Base-by-base conservation (phyloP, 768 basidiomycete genomes). In the Zangia roseola region DNA sequence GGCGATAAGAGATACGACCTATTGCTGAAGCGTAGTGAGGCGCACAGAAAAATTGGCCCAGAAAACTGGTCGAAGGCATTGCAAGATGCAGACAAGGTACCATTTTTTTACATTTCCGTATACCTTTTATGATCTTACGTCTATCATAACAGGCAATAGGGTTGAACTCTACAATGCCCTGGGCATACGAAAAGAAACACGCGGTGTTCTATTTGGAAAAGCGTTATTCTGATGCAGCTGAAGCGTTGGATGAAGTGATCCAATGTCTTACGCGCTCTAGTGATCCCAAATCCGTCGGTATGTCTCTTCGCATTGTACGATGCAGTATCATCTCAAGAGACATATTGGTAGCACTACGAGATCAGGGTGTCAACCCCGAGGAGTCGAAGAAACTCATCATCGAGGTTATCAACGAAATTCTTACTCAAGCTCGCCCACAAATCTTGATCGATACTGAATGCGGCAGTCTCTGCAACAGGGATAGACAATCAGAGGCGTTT, bases 131-230 rank as follows among this genome's bases (percentile, higher is more conserved):
- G 21, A 39, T 14, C 17, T 2, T 19, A 30, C 24, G 3, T 5
- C n/a, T 9, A 21, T 14, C 25, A 13, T 45, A 16, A 8, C 16
- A 60, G 59, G 59, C 59, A 10, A 40, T 60, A 36, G 33, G 2
- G 31, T 23, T 61, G 1, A 42, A 60, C 17, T 49, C 4, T 0
- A 57, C 59, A 3, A n/a, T n/a, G n/a, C 59, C 54, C 4, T 48
- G 54, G 55, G 59, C 59, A 9, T 43, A 60, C 10, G 47, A 60
- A 19, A 45, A 36, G 40, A 55, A n/a, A 23, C 50, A 61, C 17
- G 24, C 3, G 6, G 59, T 46, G 13, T 14, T 58, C 16, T 47
- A 47, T 28, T 10, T 19, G 6, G 10, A 6, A 4, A 26, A 36
- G 10, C 10, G 13, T 33, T 55, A 55, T 16, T 21, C 3, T n/a